Evolutionary conservation across 345 rosid species (phyloP).

Genomic region (Trapa incisa): DNA sequence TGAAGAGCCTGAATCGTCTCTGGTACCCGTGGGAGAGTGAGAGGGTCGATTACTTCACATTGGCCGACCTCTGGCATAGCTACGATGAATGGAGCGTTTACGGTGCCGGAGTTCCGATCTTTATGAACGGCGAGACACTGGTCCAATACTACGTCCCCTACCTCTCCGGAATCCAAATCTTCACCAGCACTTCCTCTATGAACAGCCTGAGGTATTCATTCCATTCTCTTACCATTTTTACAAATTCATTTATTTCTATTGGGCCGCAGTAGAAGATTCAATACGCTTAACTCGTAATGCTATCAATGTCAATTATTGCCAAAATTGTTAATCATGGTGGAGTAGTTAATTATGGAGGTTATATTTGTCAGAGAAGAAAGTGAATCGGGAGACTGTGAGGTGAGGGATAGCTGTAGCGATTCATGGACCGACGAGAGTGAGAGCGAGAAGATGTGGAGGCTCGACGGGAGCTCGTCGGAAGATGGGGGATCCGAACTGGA

Average conservation of each 20-base stretch:
- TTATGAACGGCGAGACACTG: constrained; percentile 59
- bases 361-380: constrained; percentile 53
- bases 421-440: constrained; percentile 83
- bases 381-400: constrained; percentile 61
- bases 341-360: not conserved
- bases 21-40: constrained; percentile 98
- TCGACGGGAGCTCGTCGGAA: constrained; percentile 76
- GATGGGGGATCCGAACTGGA: constrained; percentile 81
- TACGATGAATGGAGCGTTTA: constrained; percentile 99
- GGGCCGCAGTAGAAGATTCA: not conserved
- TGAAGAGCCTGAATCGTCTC: constrained; percentile 63
- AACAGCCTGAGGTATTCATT: constrained; percentile 49
- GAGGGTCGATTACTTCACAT: constrained; percentile 65
- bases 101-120: constrained; percentile 94
- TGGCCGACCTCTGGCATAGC: constrained; percentile 77
- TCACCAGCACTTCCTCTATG: constrained; percentile 59
- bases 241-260: not conserved
- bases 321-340: not conserved
- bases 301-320: not conserved
- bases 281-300: not conserved
- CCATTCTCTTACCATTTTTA: not conserved
- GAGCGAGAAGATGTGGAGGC: constrained; percentile 68
- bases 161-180: constrained; percentile 92
- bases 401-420: constrained; percentile 75
- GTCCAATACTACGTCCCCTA: constrained; percentile 96